Conservation (phyloP, 768 basidiomycete species). For the Kwoniella europaea region DNA sequence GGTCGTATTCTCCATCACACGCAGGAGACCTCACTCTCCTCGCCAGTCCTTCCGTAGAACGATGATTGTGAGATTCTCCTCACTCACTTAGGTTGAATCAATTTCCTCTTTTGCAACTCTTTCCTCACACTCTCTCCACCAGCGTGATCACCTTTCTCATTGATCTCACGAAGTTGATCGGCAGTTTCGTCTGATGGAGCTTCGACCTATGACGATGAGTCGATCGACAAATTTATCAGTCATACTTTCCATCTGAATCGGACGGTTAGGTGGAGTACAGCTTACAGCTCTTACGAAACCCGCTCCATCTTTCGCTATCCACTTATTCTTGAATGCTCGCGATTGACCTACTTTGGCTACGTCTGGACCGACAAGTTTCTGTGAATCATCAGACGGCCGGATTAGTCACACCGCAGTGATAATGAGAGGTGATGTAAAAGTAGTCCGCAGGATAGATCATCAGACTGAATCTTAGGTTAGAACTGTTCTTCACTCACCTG, state of each 20-base stretch:
- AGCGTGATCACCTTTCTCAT: constrained; percentile 71
- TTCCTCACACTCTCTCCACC: constrained; percentile 78
- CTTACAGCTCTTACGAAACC: constrained; percentile 82
- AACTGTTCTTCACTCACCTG: constrained; percentile 61
- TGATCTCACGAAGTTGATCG: constrained; percentile 73
- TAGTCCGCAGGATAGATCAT: background rate
- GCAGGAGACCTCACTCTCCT: too few species aligned
- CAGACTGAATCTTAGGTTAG: too few species aligned
- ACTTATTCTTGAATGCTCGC: constrained; percentile 93
- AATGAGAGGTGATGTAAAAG: background rate
- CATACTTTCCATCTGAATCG: too few species aligned
- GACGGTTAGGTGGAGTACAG: too few species aligned
- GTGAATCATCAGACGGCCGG: background rate
- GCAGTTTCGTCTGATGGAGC: constrained; percentile 76
- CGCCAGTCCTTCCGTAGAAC: background rate
- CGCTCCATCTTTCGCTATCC: constrained; percentile 89
- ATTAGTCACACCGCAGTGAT: too few species aligned
- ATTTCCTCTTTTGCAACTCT: constrained; percentile 89
- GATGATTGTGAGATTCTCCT: background rate
- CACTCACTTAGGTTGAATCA: constrained; percentile 77
- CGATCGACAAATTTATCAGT: constrained; percentile 27
- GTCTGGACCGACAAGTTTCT: constrained; percentile 76
- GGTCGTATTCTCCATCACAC: too few species aligned
- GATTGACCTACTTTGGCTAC: constrained; percentile 91
- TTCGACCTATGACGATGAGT: constrained; percentile 61